Evolutionary conservation across 768 basidiomycete species (phyloP).

Genomic region (Boletus pseudopeckii): DNA sequence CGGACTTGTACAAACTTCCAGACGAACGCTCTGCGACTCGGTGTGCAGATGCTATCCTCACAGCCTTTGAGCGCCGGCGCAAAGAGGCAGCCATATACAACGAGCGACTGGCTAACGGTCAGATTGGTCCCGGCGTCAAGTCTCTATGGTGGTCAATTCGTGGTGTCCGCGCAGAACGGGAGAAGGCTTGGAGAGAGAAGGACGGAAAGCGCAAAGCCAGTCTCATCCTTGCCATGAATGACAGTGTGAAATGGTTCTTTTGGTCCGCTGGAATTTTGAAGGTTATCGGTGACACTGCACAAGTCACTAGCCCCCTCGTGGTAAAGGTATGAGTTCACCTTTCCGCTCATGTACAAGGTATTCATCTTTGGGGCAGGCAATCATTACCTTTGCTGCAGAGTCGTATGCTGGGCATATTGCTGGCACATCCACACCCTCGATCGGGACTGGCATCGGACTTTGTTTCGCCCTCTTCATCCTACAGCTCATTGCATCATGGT

Average conservation of each 20-base stretch:
- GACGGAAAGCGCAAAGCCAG: conserved; percentile 64
- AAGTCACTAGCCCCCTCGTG: conserved; percentile 71
- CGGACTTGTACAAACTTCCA: conserved; percentile 79
- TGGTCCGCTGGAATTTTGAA: conserved; percentile 66
- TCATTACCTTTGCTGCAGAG: conserved; percentile 65
- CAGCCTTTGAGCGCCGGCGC: conserved; percentile 59
- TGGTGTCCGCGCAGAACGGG: conserved; percentile 45
- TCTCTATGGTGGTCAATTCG: conserved; percentile 58
- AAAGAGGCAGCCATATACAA: conserved; percentile 69
- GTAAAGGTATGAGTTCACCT: conserved; percentile 57
- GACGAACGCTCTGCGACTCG: conserved; percentile 53
- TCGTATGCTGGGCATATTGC: conserved; percentile 51
- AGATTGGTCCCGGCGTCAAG: conserved; percentile 53
- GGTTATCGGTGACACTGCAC: conserved; percentile 65
- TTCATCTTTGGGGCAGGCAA: conserved; percentile 39
- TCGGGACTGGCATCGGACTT: conserved; percentile 69
- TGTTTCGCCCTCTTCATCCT: conserved; percentile 66
- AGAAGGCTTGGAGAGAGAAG: conserved; percentile 61
- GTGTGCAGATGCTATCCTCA: conserved; percentile 60
- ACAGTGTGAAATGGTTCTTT: conserved; percentile 74
- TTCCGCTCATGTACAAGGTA: background rate
- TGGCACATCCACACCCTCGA: conserved; percentile 37
- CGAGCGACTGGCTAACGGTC: conserved; percentile 57
- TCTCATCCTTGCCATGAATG: conserved; percentile 67
- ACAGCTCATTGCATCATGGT: conserved; percentile 63